Percentiles rank a stretch among this genome's conserved stretches.
Conservation (phyloP, 2,329 filamentous ascomycete species). For the Coniochaeta sp. region DNA sequence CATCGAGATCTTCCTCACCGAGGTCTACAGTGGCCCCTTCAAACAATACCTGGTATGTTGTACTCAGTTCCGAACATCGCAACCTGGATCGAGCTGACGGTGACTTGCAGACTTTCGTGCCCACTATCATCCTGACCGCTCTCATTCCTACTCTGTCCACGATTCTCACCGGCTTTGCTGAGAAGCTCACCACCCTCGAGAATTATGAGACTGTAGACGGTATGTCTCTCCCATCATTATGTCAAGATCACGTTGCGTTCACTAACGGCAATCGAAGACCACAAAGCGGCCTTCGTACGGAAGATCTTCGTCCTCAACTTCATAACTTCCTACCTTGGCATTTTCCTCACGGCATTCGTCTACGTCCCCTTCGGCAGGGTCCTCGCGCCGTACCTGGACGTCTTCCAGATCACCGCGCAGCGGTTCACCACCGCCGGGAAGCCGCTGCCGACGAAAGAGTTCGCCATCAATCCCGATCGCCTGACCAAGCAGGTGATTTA, state of each 20-base stretch:
- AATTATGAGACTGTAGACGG: slow-evolving; percentile 85
- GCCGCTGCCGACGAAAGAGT: slow-evolving; percentile 56
- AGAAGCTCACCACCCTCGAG: slow-evolving; percentile 71
- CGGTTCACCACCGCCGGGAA: slow-evolving; percentile 71
- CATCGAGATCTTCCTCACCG: slow-evolving; percentile 91
- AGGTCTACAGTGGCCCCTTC: slow-evolving; percentile 84
- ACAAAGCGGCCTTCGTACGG: slow-evolving; percentile 76
- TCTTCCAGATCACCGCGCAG: slow-evolving; percentile 69
- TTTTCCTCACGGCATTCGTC: slow-evolving; percentile 88
- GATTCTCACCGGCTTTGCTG: slow-evolving; percentile 69
- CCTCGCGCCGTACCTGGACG: slow-evolving; percentile 77
- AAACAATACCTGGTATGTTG: slow-evolving; percentile 70
- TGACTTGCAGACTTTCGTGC: slow-evolving; percentile 63
- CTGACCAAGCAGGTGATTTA: slow-evolving; percentile 91
- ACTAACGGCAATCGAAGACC: slow-evolving; percentile 38
- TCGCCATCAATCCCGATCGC: slow-evolving; percentile 75
- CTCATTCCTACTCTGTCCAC: slow-evolving; percentile 72
- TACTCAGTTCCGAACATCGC: too few relatives aligned
- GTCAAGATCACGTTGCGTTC: not conserved
- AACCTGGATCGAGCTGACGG: not conserved
- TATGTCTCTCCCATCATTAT: slow-evolving; percentile 21
- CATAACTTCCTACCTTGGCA: slow-evolving; percentile 87
- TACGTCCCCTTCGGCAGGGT: slow-evolving; percentile 86
- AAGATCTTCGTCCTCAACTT: slow-evolving; percentile 97
- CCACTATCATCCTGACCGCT: slow-evolving; percentile 78